Evolutionary conservation across 2,329 filamentous ascomycete species (phyloP), one percentile per base, ranked within the genome.

Genomic region (Chrysoporthe cubensis): DNA sequence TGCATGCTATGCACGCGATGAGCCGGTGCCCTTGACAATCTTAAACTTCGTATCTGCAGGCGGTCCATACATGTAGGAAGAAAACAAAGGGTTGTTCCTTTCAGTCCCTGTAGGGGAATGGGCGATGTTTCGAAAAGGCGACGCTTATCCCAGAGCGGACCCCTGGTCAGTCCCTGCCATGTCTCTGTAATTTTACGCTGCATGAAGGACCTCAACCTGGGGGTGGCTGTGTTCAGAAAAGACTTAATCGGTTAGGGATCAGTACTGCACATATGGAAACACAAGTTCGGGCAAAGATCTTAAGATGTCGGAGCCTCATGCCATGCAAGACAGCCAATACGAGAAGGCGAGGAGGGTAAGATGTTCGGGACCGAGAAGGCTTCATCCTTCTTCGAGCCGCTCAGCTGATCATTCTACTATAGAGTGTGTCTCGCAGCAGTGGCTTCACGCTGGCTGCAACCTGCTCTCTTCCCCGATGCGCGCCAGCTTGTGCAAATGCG

Each of bases 61-160:
- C 11, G 13, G 44, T n/a, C 44, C 37, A 40, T 40, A 40, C 5
- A 8, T n/a, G 14, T 26, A 32, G 8, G 7, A 56, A 37, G n/a
- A 34, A 32, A n/a, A 14, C 32, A 21, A 32, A 40, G 16, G 18
- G n/a, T 16, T 34, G 32, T 21, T 40, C 18, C 34, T n/a, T 32
- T 57, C 54, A 32, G 32, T 57, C 18, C 34, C 54, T 40, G 18
- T 21, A 37, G 54, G 26, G 54, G 54, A 57, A 57, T 34, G 54
- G 54, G 54, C 34, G 32, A 34, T 57, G 54, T 57, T 57, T 57
- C 54, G 54, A 40, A 57, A 37, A 57, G 54, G 54, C 34, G 54
- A 57, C 54, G 34, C 54, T 57, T n/a, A 37, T 40, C 54, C 54
- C 34, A 40, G 54, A 57, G 14, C 18, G 32, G 54, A 40, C 54